phyloP scores from a whole-genome alignment of 2,329 filamentous ascomycete genomes.

The Talaromyces funiculosus region DNA sequence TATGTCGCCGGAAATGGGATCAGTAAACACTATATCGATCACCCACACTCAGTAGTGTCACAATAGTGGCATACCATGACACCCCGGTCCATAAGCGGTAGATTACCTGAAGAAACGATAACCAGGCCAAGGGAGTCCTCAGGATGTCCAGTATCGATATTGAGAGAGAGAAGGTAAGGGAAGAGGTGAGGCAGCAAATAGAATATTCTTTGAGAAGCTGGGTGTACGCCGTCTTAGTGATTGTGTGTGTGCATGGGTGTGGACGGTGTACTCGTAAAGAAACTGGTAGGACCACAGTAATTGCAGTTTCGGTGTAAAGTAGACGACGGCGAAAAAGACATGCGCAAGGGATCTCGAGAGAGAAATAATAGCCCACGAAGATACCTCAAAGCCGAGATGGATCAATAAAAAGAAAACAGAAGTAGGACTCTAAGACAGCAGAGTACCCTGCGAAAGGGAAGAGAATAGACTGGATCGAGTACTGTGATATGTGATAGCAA shows the following conservation, averaged over 20 bases:
- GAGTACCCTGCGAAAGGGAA: not conserved
- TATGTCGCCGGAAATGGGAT: not conserved
- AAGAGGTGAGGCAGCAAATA: not conserved
- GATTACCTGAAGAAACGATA: not conserved
- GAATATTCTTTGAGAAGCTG: not conserved
- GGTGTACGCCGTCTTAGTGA: not conserved
- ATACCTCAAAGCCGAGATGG: not conserved
- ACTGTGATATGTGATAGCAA: not conserved
- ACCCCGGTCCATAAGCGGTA: not conserved
- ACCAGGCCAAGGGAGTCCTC: not conserved
- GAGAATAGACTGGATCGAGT: not conserved
- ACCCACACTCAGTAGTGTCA: not conserved
- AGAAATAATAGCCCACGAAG: not conserved
- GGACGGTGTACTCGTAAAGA: not conserved
- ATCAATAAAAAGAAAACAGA: not conserved
- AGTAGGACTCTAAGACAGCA: not conserved
- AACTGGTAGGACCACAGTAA: constrained; percentile 5
- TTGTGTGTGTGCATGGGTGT: not conserved
- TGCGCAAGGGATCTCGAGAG: constrained; percentile 3
- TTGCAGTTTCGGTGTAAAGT: not conserved
- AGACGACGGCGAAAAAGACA: not conserved
- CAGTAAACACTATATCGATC: not conserved
- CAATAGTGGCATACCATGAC: not conserved
- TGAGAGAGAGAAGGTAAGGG: not conserved
- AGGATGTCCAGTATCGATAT: not conserved